These are phyloP conservation scores for Poterioochromonas sp. DNA, from an alignment of 352 stramenopile genomes.

Conservation along the genomic window DNA sequence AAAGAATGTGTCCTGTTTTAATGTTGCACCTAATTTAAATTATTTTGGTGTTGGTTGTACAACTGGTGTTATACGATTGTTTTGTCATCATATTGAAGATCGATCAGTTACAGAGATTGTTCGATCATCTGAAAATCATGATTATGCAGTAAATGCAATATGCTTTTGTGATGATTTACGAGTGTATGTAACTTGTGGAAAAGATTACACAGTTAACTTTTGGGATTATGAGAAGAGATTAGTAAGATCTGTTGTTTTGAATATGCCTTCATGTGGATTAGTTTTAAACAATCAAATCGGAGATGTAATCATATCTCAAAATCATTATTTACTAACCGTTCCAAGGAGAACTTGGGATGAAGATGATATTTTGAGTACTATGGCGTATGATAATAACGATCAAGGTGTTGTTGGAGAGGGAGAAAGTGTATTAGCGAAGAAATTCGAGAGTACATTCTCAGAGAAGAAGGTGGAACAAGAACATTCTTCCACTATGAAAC, in stretches of 20 bases:
- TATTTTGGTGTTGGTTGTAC: neutral
- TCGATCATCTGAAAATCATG: neutral
- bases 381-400: neutral
- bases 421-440: neutral
- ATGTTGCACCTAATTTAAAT: neutral
- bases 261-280: neutral
- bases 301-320: neutral
- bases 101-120: neutral
- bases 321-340: neutral
- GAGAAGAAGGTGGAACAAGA: neutral
- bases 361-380: neutral
- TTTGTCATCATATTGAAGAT: neutral
- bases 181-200: neutral
- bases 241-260: neutral
- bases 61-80: slow-evolving; percentile 3
- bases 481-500: neutral
- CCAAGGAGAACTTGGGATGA: neutral
- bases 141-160: neutral
- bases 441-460: neutral
- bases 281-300: neutral
- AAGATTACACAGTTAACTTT: neutral
- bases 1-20: neutral
- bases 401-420: neutral
- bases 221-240: slow-evolving; percentile 14
- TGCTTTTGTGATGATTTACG: slow-evolving; percentile 12